A percentile compares a stretch with the other conserved stretches of the same genome.
phyloP scores from a whole-genome alignment of 495 filamentous ascomycete species.

The Lasiosphaeris hirsuta region DNA sequence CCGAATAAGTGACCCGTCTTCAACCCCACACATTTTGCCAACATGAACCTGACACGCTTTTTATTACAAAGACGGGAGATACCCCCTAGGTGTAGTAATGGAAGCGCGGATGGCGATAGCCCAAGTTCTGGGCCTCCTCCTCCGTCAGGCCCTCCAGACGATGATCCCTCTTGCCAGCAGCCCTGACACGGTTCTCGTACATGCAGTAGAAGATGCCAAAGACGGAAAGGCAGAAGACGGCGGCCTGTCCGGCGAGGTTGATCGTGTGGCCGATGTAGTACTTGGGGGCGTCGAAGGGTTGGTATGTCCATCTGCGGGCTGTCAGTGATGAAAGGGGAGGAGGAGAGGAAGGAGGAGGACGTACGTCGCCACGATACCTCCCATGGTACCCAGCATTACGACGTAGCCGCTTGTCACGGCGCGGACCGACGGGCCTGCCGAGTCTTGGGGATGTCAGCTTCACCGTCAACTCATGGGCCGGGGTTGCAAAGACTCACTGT shows the following conservation, averaged over 20 bases:
- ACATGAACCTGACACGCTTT: neutral
- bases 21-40: too few relatives aligned
- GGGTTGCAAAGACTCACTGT: constrained; percentile 47
- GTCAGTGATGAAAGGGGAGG: neutral
- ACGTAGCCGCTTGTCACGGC: constrained; percentile 53
- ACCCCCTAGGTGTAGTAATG: constrained; percentile 39
- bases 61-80: neutral
- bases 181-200: constrained; percentile 51
- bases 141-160: constrained; percentile 50
- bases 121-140: constrained; percentile 44
- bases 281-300: constrained; percentile 44
- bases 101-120: constrained; percentile 53
- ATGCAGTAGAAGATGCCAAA: constrained; percentile 51
- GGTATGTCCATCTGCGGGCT: constrained; percentile 49
- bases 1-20: too few relatives aligned
- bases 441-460: constrained; percentile 27
- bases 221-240: constrained; percentile 37
- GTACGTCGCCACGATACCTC: constrained; percentile 54
- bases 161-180: constrained; percentile 48
- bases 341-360: constrained; percentile 3
- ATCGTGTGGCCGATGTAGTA: constrained; percentile 57
- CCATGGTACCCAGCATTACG: constrained; percentile 53
- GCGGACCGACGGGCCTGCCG: constrained; percentile 53
- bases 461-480: neutral
- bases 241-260: constrained; percentile 51